Percentiles rank a stretch among this genome's conserved stretches.
phyloP scores from a whole-genome alignment of 805 yeast genomes.

The Kurtzmaniella fragi region DNA sequence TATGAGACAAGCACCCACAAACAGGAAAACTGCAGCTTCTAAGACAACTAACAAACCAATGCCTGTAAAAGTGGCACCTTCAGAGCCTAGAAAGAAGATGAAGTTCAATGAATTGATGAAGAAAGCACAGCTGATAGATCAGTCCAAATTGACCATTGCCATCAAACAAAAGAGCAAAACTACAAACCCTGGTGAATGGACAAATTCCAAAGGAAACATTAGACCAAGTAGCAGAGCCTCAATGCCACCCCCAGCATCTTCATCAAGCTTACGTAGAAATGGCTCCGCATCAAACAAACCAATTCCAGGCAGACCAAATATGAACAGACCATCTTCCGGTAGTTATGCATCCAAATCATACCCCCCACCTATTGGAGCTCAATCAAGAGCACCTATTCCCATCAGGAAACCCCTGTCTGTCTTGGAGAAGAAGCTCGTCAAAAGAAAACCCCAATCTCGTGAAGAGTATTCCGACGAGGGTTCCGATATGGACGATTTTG shows the following conservation, averaged over 20 bases:
- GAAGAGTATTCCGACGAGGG: conserved; percentile 34
- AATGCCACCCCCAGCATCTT: not conserved
- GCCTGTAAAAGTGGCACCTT: conserved; percentile 5
- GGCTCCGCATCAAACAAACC: not conserved
- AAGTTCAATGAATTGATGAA: conserved; percentile 66
- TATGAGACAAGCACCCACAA: not conserved
- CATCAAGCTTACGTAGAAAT: not conserved
- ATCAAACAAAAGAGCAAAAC: conserved; percentile 39
- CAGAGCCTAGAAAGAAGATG: conserved; percentile 37
- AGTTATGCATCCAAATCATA: too few relatives aligned
- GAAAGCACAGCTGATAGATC: conserved; percentile 58
- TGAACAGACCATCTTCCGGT: too few relatives aligned
- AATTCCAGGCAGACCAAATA: not conserved
- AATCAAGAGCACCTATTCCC: conserved; percentile 28
- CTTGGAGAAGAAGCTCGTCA: conserved; percentile 42
- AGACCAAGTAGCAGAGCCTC: conserved; percentile 9
- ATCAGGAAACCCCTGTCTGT: conserved; percentile 56
- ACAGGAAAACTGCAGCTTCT: conserved; percentile 4
- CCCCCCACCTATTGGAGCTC: not conserved
- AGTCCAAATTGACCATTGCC: conserved; percentile 31
- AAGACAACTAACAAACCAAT: conserved; percentile 1
- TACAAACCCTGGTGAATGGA: conserved; percentile 1
- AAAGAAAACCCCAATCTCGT: conserved; percentile 16
- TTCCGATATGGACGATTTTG: conserved; percentile 49
- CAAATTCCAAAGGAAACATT: conserved; percentile 6